Percentiles rank a stretch among this genome's conserved stretches.
phyloP scores from a whole-genome alignment of 495 filamentous ascomycete genomes.

The Staphylotrichum longicolle region DNA sequence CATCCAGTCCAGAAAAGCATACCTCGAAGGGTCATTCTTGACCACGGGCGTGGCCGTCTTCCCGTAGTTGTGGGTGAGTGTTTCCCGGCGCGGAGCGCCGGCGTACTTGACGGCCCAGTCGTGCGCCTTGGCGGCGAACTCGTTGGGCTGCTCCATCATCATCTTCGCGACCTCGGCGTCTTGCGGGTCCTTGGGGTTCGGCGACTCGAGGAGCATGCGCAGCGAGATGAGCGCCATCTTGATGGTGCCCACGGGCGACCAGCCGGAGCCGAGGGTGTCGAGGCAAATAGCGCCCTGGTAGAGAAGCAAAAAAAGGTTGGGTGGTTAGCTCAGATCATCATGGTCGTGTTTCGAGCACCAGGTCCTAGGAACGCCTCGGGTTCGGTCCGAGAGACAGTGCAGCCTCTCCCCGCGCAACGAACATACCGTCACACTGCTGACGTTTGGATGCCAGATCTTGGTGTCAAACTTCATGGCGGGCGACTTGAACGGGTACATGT shows the following conservation, averaged over 20 bases:
- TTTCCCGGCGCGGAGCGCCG: conserved; percentile 60
- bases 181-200: conserved; percentile 95
- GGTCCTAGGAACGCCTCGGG: too few species aligned
- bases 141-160: conserved; percentile 73
- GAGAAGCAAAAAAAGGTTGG: background rate
- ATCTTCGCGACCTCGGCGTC: conserved; percentile 94
- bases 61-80: conserved; percentile 21
- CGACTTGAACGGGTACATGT: conserved; percentile 90
- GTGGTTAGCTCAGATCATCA: too few species aligned
- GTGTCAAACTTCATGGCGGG: conserved; percentile 92
- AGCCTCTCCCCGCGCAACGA: too few species aligned
- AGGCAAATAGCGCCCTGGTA: conserved; percentile 91
- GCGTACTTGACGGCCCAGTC: conserved; percentile 89
- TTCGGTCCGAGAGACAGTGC: too few species aligned
- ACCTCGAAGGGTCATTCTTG: conserved; percentile 42
- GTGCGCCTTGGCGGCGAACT: conserved; percentile 78
- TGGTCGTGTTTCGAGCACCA: too few species aligned
- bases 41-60: conserved; percentile 13
- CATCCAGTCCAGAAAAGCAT: conserved; percentile 16
- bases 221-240: conserved; percentile 92
- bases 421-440: conserved; percentile 90
- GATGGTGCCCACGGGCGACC: conserved; percentile 94
- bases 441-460: conserved; percentile 97
- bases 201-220: conserved; percentile 87
- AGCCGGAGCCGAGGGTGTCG: conserved; percentile 83